These are phyloP conservation scores for Escovopsis sp. DNA, from an alignment of 2,329 filamentous ascomycete genomes.

Conservation along the genomic window DNA sequence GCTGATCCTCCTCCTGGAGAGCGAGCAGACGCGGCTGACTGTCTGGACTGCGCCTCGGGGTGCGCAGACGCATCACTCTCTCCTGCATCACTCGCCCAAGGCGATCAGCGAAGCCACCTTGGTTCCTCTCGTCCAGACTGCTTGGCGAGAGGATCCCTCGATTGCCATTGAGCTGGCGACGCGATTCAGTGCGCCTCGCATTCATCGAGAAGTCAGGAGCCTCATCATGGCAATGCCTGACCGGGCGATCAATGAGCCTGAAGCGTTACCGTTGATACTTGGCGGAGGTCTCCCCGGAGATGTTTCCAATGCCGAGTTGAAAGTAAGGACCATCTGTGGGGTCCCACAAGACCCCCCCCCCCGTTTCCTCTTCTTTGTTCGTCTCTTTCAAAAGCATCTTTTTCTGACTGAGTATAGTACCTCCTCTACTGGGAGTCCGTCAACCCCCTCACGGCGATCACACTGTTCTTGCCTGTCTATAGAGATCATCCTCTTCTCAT, in stretches of 20 bases:
- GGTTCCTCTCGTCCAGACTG: slow-evolving; percentile 55
- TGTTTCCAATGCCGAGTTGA: slow-evolving; percentile 63
- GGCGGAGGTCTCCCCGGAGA: slow-evolving; percentile 63
- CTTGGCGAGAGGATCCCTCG: slow-evolving; percentile 73
- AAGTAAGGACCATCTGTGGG: slow-evolving; percentile 41
- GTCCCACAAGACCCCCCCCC: too few relatives aligned
- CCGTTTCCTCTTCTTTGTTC: too few relatives aligned
- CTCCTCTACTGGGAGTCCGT: slow-evolving; percentile 85
- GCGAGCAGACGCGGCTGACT: slow-evolving; percentile 65
- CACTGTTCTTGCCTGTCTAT: slow-evolving; percentile 83
- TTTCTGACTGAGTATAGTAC: slow-evolving; percentile 38
- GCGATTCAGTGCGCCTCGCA: slow-evolving; percentile 60
- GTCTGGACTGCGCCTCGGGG: slow-evolving; percentile 84
- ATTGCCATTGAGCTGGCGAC: slow-evolving; percentile 74
- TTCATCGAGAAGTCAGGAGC: slow-evolving; percentile 63
- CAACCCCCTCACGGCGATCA: slow-evolving; percentile 84
- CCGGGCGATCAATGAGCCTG: slow-evolving; percentile 65
- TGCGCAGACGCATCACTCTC: slow-evolving; percentile 29
- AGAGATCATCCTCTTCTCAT: slow-evolving; percentile 83
- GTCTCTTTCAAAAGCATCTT: neutral
- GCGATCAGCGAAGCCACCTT: slow-evolving; percentile 30
- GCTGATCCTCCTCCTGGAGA: slow-evolving; percentile 65
- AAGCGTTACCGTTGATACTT: slow-evolving; percentile 70
- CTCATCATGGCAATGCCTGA: slow-evolving; percentile 71
- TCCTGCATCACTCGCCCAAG: slow-evolving; percentile 28